Evolutionary conservation across 805 yeast genomes (phyloP), one percentile per base, ranked within the genome.

Genomic region (Candida maesae): DNA sequence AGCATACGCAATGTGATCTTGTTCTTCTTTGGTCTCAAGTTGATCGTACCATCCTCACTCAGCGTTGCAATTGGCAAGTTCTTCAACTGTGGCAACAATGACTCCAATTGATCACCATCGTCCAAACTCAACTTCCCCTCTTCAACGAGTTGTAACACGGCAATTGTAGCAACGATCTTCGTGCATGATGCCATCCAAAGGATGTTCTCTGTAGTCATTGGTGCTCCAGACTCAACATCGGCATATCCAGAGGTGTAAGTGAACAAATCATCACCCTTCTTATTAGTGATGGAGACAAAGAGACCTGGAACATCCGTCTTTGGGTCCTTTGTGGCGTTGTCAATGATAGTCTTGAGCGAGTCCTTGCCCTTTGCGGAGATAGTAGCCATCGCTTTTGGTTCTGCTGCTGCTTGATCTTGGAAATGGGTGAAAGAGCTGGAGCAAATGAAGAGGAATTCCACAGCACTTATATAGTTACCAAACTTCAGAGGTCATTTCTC

Each of bases 1-100:
- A 67, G 54, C 45, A 56, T 59, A 46, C 64, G 53, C 30, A 64
- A 41, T 5, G 71, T 67, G 38, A 65, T 59, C 27, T 56, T 51
- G 18, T 47, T 55, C 39, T 53, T 63, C 29, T 58, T 56, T 9
- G 53, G 47, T 1, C 40, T 53, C 20, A 60, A 43, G 4, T 37
- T 44, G 9, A 52, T 41, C 2, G 56, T 49, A 11, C 61, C 57
- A 20, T 58, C 62, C 4, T 54, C 59, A 29, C 46, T 43, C 16
- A 49, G 52, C 0, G 51, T 31, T 9, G 55, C 50, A n/a, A 47
- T 44, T 42, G 62, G 53, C 2, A 61, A 9, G 6, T 55, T 49
- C n/a, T 39, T 43, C 26, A 66, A 39, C 36, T 61, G 63, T 11
- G 69, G 68, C 6, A 59, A 40, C 16, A 59, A 45, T 10, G 48